Conservation (phyloP, 2,329 filamentous ascomycete genomes). For the Alternaria viburni region DNA sequence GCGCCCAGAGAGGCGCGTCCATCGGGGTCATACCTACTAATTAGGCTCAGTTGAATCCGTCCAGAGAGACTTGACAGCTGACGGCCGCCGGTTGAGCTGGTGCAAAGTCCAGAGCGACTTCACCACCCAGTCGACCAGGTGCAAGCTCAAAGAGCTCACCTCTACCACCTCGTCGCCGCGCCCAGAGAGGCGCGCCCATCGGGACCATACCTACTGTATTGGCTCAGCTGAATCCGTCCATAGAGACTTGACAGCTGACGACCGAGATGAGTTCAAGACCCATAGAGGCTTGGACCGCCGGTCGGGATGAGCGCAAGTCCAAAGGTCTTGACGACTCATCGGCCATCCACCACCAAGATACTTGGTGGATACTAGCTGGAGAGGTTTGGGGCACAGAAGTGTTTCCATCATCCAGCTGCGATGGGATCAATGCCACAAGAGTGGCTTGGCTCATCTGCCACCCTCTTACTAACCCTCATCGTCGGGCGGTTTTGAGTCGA, state of each 20-base stretch:
- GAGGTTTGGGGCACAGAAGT: neutral
- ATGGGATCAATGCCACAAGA: neutral
- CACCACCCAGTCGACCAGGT: neutral
- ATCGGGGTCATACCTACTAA: neutral
- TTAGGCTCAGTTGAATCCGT: too few relatives aligned
- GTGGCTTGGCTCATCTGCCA: neutral
- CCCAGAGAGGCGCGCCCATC: neutral
- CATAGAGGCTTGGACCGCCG: neutral
- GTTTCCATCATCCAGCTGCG: neutral
- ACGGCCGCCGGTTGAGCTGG: neutral
- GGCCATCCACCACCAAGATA: neutral
- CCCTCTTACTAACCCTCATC: neutral
- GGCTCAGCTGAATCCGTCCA: too few relatives aligned
- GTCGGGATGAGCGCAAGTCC: neutral
- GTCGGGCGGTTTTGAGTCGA: neutral
- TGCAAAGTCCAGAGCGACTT: neutral
- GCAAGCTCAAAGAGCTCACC: neutral
- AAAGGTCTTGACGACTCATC: neutral
- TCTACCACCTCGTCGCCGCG: neutral
- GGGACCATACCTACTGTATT: neutral
- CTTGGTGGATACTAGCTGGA: neutral
- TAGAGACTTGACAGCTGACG: neutral
- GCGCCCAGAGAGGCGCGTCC: neutral
- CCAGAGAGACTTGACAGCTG: neutral
- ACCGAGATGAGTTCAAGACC: neutral